Percentiles rank a stretch among this genome's conserved stretches.
Evolutionary conservation across 78 protist genomes (phyloP).

Genomic region (Bodo saltans): DNA sequence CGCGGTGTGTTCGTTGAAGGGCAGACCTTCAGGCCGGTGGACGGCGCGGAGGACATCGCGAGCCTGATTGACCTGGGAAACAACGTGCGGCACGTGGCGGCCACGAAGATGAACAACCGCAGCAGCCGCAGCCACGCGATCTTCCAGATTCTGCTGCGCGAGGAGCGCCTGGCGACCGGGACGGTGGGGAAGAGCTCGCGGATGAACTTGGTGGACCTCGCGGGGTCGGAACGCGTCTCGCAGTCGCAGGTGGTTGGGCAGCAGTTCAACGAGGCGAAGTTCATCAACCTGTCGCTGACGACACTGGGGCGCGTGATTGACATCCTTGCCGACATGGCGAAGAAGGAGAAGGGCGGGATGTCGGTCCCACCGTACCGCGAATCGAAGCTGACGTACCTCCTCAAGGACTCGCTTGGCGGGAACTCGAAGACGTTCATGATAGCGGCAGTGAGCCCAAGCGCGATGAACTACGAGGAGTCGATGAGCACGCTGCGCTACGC

Average conservation of each 20-base stretch:
- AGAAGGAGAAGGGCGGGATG: not conserved
- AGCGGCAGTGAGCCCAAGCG: not conserved
- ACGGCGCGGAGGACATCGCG: not conserved
- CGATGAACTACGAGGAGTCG: conserved; percentile 7
- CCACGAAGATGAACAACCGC: conserved; percentile 64
- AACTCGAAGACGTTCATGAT: not conserved
- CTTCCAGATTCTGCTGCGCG: conserved; percentile 31
- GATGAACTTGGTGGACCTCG: conserved; percentile 56
- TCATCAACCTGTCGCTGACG: conserved; percentile 26
- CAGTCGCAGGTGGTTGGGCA: conserved; percentile 42
- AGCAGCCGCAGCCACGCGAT: conserved; percentile 68
- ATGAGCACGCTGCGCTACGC: conserved; percentile 27
- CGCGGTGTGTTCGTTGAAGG: conserved; percentile 20
- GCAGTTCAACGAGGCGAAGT: not conserved
- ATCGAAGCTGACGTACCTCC: conserved; percentile 27
- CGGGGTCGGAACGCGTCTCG: conserved; percentile 64
- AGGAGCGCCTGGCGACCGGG: not conserved
- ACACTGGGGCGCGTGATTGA: conserved; percentile 5
- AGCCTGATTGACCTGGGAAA: conserved; percentile 25
- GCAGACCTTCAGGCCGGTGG: not conserved
- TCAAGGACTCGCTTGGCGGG: conserved; percentile 28
- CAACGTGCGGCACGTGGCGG: conserved; percentile 14
- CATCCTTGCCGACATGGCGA: not conserved
- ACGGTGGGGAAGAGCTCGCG: not conserved
- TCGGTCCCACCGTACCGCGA: conserved; percentile 30